phyloP scores from a whole-genome alignment of 768 basidiomycete genomes.

The Mycena metata region DNA sequence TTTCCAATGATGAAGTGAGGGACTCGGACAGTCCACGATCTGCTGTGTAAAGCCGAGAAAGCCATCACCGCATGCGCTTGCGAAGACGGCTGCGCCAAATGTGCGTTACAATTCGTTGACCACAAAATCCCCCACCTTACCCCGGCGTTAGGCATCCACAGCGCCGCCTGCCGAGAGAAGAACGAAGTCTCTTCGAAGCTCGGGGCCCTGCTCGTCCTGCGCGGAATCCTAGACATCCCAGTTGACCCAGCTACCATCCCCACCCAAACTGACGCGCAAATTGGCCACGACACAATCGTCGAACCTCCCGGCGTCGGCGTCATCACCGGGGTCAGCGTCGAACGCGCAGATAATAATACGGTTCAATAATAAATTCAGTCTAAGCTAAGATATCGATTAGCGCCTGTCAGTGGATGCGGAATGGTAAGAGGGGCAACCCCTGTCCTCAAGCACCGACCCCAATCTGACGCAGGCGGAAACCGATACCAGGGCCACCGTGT shows the following conservation, averaged over 20 bases:
- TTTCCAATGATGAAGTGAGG: background rate
- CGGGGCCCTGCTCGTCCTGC: constrained; percentile 79
- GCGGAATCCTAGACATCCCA: constrained; percentile 65
- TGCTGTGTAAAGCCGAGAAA: constrained; percentile 71
- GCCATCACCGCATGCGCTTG: constrained; percentile 75
- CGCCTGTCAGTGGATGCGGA: too few species aligned
- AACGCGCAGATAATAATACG: constrained; percentile 50
- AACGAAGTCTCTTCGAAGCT: constrained; percentile 79
- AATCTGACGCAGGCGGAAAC: too few species aligned
- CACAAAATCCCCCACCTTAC: background rate
- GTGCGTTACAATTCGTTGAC: constrained; percentile 53
- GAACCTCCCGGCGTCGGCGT: constrained; percentile 63
- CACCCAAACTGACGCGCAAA: constrained; percentile 43
- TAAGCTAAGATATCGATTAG: too few species aligned
- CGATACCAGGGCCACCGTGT: too few species aligned
- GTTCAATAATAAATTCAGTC: too few species aligned
- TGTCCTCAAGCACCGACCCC: too few species aligned
- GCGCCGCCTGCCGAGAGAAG: constrained; percentile 73
- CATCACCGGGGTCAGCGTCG: constrained; percentile 61
- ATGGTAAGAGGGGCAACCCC: too few species aligned
- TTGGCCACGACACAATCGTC: constrained; percentile 65
- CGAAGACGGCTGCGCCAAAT: constrained; percentile 75
- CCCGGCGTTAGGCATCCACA: constrained; percentile 69
- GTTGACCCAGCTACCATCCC: constrained; percentile 56
- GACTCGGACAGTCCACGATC: constrained; percentile 67